Evolutionary conservation across 371 early-diverging fungal genomes (phyloP).

Genomic region (Gilbertella persicaria): DNA sequence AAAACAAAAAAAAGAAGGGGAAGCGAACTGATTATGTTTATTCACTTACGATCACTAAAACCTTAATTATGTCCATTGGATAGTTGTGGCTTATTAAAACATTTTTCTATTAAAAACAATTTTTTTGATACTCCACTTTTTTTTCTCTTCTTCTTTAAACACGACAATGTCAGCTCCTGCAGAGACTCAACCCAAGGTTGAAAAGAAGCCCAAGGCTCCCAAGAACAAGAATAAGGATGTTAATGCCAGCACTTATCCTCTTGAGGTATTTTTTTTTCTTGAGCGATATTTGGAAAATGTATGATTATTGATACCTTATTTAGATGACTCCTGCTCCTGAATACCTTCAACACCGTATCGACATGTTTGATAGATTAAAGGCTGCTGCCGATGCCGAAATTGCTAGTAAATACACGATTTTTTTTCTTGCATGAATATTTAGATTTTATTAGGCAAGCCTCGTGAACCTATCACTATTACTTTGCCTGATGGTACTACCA

Average conservation of each 20-base stretch:
- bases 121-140: neutral
- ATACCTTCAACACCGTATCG: slow-evolving; percentile 86
- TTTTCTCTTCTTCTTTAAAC: slow-evolving; percentile 6
- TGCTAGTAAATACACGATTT: slow-evolving; percentile 62
- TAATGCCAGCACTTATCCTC: slow-evolving; percentile 49
- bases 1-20: too few relatives aligned
- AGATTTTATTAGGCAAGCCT: slow-evolving; percentile 63
- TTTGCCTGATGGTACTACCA: slow-evolving; percentile 85
- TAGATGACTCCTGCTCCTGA: slow-evolving; percentile 75
- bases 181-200: slow-evolving; percentile 20
- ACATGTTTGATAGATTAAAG: slow-evolving; percentile 90
- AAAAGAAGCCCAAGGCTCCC: slow-evolving; percentile 41
- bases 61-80: too few relatives aligned
- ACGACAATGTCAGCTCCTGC: slow-evolving; percentile 54
- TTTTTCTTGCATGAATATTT: neutral
- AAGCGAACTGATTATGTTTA: too few relatives aligned
- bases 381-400: slow-evolving; percentile 75
- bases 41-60: too few relatives aligned
- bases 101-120: neutral
- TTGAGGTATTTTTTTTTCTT: slow-evolving; percentile 47
- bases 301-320: neutral
- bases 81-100: neutral
- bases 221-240: slow-evolving; percentile 59
- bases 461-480: slow-evolving; percentile 88
- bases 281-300: neutral